Base-by-base conservation (phyloP, 306 rosid species). In the Myrica gale region DNA sequence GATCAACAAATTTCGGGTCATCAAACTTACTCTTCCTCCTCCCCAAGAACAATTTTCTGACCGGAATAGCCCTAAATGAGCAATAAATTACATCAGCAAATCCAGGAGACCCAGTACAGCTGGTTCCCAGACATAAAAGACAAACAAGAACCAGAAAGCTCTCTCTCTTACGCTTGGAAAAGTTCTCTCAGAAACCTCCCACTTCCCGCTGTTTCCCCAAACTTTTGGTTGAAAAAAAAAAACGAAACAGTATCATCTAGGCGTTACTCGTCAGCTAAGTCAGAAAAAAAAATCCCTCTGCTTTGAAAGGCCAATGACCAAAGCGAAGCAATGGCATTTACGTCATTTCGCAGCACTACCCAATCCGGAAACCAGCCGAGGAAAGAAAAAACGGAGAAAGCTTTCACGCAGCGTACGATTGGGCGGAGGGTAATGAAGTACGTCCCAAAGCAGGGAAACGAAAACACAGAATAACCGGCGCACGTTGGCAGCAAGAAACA, bases 21-120 rank as follows among this genome's bases (percentile, higher is more conserved):
- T 41, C 70, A 41, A 42, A 42, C 48, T 10, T 13, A 23, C 70
- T 9, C 48, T 21, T 9, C 21, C 9, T 41, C 4, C 9, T 5
- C 11, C 47, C 23, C 57, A 77, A 78, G 46, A 67, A 69, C 55
- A 47, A 46, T 58, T 60, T 45, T 23, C 76, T 74, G 80, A 78
- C 90, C 74, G 63, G 76, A 85, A 67, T 71, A 68, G 81, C 90
- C 77, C 72, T 83, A 37, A 43, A 47, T 43, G 76, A 72, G 58
- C 47, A 75, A 45, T 63, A 68, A 46, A 69, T 62, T 71, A n/a
- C 23, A 71, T 37, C 68, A 74, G 74, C 39, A 51, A 47, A 60
- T 51, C 70, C 78, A 54, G 68, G 69, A 73, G 47, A 66, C 23
- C 19, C 42, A 75, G 54, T 47, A 73, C 84, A 80, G 87, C 77